Conservation (phyloP, 768 basidiomycete genomes). For the Suillus discolor region DNA sequence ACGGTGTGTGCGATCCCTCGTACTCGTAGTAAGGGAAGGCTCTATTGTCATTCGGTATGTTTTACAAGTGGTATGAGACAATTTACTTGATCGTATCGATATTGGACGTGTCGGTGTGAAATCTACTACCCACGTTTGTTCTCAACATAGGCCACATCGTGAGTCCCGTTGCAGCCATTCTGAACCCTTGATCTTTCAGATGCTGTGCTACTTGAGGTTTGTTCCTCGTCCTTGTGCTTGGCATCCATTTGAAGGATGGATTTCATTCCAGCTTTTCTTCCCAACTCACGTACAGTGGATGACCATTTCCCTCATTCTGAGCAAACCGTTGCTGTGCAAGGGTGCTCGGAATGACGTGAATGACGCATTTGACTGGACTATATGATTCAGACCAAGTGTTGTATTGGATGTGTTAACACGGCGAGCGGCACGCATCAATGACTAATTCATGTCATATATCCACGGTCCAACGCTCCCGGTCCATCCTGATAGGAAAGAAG, state of each 20-base stretch:
- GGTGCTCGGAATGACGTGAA: background rate
- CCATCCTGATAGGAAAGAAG: background rate
- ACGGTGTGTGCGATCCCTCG: constrained; percentile 1
- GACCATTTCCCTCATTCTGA: background rate
- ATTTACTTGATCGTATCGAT: background rate
- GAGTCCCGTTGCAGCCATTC: background rate
- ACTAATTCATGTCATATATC: background rate
- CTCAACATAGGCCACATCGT: background rate
- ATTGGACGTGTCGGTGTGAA: background rate
- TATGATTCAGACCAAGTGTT: background rate
- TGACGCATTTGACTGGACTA: background rate
- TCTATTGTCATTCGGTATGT: background rate
- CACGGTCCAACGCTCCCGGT: background rate
- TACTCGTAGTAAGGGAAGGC: background rate
- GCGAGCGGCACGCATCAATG: background rate
- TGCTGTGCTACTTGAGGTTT: too few relatives aligned
- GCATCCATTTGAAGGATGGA: background rate
- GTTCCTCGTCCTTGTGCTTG: background rate
- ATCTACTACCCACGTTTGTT: background rate
- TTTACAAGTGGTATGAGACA: background rate
- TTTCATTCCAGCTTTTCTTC: background rate
- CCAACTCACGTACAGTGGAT: background rate
- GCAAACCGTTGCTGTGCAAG: background rate
- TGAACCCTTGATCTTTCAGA: background rate
- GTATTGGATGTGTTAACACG: background rate